Base-by-base conservation (phyloP, 257 asterid genomes). In the Forsythia suspensa region DNA sequence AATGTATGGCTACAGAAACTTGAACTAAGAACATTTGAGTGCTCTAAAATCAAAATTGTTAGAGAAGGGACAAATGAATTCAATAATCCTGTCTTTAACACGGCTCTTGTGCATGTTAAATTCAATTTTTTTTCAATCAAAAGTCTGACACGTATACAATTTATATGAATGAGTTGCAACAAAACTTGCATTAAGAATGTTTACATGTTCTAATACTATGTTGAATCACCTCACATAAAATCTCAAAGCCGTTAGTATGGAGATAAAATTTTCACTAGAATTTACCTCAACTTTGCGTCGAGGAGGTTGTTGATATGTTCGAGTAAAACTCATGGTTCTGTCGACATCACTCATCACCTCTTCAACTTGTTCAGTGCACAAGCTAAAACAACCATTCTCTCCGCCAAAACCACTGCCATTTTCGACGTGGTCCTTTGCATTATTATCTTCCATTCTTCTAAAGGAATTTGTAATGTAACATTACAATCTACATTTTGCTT, bases 251-350 rank as follows among this genome's bases (percentile, higher is more conserved):
- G 34, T 29, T 29, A 1, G 1, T 29, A 29, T 0, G 34, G 34
- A 29, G 34, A 29, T 29, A 29, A 29, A 0, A 0, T 29, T 29
- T 29, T 29, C 34, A 29, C 34, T 29, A 29, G 34, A 29, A 59
- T 29, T 63, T 80, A 87, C 89, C 86, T 83, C 85, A 11, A 69
- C 76, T 44, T 24, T 79, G 70, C 6, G 82, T 69, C 75, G 83
- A 55, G 78, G 78, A 72, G 85, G 65, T n/a, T 77, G 75, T 24
- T 77, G 83, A 72, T 85, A 83, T 67, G 75, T 63, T 74, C 16
- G 83, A 24, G 80, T 73, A 80, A 83, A 78, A 61, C 86, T 87
- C 88, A 52, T 61, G 82, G 7, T 68, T 81, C 82, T 81, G 3
- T 77, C 86, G 9, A 70, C 76, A 9, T 11, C 70, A 16, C 66